phyloP scores from a whole-genome alignment of 768 basidiomycete genomes.

The Panellus pusillus region DNA sequence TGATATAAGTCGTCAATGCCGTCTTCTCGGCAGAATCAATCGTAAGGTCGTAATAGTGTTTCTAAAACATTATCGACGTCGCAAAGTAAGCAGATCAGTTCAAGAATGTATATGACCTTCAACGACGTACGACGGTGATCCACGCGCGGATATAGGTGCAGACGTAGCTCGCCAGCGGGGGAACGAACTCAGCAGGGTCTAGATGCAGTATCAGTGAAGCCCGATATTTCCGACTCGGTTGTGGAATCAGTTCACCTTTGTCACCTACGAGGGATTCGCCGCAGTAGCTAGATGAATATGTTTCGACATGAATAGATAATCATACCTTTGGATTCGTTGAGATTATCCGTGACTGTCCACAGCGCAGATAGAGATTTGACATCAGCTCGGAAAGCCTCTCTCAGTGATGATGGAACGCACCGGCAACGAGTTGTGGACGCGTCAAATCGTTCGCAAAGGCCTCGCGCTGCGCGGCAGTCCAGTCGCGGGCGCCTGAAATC shows the following conservation, averaged over 20 bases:
- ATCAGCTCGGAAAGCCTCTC: too few species aligned
- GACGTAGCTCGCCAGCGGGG: conserved; percentile 45
- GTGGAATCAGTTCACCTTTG: conserved; percentile 32
- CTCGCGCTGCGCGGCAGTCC: conserved; percentile 51
- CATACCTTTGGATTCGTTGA: conserved; percentile 50
- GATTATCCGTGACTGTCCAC: conserved; percentile 27
- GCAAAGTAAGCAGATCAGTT: neutral
- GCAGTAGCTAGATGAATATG: neutral
- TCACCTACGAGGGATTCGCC: conserved; percentile 34
- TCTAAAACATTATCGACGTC: too few species aligned
- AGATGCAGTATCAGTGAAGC: neutral
- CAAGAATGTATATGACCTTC: too few species aligned
- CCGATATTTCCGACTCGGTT: neutral
- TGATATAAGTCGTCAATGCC: conserved; percentile 41
- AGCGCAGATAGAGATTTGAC: neutral
- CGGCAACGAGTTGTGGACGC: conserved; percentile 53
- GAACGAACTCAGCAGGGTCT: conserved; percentile 55
- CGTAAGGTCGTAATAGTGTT: conserved; percentile 49
- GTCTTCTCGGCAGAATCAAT: conserved; percentile 53
- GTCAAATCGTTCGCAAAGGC: conserved; percentile 56
- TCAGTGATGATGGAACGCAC: conserved; percentile 22
- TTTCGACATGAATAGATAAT: neutral
- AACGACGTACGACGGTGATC: conserved; percentile 37
- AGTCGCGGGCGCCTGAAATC: conserved; percentile 53
- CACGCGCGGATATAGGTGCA: conserved; percentile 58